Percentiles rank a stretch among this genome's conserved stretches.
Conservation (phyloP, 495 filamentous ascomycete genomes). For the Talaromyces stipitatus region DNA sequence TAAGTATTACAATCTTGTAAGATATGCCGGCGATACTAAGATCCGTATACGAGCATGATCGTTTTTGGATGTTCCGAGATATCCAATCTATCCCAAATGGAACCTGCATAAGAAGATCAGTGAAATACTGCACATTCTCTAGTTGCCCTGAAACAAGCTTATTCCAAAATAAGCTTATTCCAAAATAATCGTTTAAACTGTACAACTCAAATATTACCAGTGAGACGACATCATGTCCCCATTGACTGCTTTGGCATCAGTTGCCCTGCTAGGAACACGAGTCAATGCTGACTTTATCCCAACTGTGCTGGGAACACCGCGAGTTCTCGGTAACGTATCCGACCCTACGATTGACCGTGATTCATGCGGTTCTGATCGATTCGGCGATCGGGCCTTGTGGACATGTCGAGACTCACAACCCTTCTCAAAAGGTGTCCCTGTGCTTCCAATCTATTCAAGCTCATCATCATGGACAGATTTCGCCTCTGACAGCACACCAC, state of each 20-base stretch:
- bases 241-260: background rate
- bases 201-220: background rate
- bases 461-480: slow-evolving; percentile 21
- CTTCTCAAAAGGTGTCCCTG: slow-evolving; percentile 9
- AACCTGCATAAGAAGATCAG: background rate
- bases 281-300: slow-evolving; percentile 1
- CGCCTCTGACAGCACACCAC: slow-evolving; percentile 9
- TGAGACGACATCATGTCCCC: background rate
- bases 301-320: slow-evolving; percentile 6
- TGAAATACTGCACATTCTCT: background rate
- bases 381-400: slow-evolving; percentile 20
- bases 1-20: no score
- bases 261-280: background rate
- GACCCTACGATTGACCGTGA: slow-evolving; percentile 21
- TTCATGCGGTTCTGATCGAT: slow-evolving; percentile 18
- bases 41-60: no score
- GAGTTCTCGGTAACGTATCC: slow-evolving; percentile 19
- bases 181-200: no score
- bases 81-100: background rate
- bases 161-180: no score
- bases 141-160: no score
- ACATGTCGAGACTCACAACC: slow-evolving; percentile 21
- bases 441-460: slow-evolving; percentile 13
- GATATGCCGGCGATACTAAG: no score
- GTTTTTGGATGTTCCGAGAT: background rate